Evolutionary conservation across 495 filamentous ascomycete species (phyloP), one percentile per base, ranked within the genome.

Genomic region (Sordaria brevicollis): DNA sequence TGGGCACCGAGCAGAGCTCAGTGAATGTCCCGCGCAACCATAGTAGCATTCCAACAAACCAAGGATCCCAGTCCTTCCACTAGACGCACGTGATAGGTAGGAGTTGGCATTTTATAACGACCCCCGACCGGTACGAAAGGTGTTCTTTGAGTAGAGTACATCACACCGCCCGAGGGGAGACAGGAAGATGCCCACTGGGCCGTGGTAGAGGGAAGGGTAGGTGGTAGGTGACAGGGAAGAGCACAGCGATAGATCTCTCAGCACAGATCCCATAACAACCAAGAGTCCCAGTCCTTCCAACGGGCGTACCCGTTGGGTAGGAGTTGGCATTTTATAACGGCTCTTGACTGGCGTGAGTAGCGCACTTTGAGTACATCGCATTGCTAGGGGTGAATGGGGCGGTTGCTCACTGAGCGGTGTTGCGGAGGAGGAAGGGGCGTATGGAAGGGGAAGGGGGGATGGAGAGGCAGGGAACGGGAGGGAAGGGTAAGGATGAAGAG

Each of bases 31-130:
- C n/a, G n/a, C n/a, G n/a, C n/a, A n/a, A n/a, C n/a, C n/a, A n/a
- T n/a, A n/a, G n/a, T n/a, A 25, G 34, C n/a, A n/a, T n/a, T n/a
- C n/a, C n/a, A n/a, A n/a, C n/a, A n/a, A n/a, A n/a, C 65, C 57
- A 35, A 65, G 68, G 65, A 54, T 35, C 68, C 68, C 68, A 70
- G 68, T 70, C 68, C 68, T 70, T 69, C 41, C 54, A 65, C 9
- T 35, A 65, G 68, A 49, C 68, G 68, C 29, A 65, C 68, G 49
- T 31, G 54, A 19, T 13, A 49, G 65, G 49, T 69, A 69, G 54
- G 68, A 65, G 35, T 69, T 69, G 68, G 68, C 49, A 21, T 3
- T 8, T 66, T 70, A 65, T 66, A 34, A 35, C 39, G 68, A 33
- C 57, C 65, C 57, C 35, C 34, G 57, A 66, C 54, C 41, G 19